Evolutionary conservation across 306 rosid species (phyloP).

Genomic region (Carpinus fangiana): DNA sequence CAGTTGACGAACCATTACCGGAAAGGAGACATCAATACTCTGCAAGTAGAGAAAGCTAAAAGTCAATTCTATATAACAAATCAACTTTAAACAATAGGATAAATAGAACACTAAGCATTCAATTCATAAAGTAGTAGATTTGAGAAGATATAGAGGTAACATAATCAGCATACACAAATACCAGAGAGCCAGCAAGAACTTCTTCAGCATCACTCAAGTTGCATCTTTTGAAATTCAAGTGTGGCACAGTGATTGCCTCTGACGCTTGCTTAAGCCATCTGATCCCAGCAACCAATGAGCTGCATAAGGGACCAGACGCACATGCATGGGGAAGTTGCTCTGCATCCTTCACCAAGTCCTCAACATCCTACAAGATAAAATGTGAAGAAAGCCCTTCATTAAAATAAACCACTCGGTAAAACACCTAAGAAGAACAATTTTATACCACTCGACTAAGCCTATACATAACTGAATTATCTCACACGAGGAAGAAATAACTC

Average conservation of each 20-base stretch:
- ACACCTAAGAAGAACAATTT: background rate
- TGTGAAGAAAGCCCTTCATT: constrained; percentile 22
- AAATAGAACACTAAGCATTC: background rate
- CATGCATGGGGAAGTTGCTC: constrained; percentile 43
- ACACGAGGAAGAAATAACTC: background rate
- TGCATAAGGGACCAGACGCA: constrained; percentile 56
- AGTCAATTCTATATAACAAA: constrained; percentile 28
- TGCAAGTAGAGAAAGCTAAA: constrained; percentile 46
- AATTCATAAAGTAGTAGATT: background rate
- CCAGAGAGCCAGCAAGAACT: constrained; percentile 61
- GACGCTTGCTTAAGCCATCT: constrained; percentile 78
- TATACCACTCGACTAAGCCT: background rate
- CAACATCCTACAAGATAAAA: constrained; percentile 64
- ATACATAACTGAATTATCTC: background rate
- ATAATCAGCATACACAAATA: constrained; percentile 23
- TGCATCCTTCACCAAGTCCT: constrained; percentile 49
- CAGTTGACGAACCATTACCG: constrained; percentile 52
- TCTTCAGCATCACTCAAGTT: constrained; percentile 69
- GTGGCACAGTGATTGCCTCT: constrained; percentile 50
- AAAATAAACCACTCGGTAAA: constrained; percentile 17
- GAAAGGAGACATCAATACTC: constrained; percentile 55
- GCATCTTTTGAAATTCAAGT: constrained; percentile 43
- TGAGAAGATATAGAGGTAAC: constrained; percentile 5
- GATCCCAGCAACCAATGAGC: constrained; percentile 54
- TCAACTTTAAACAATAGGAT: constrained; percentile 19